Evolutionary conservation across 1,284 basidiomycete genomes (phyloP).

Genomic region (Malassezia japonica): DNA sequence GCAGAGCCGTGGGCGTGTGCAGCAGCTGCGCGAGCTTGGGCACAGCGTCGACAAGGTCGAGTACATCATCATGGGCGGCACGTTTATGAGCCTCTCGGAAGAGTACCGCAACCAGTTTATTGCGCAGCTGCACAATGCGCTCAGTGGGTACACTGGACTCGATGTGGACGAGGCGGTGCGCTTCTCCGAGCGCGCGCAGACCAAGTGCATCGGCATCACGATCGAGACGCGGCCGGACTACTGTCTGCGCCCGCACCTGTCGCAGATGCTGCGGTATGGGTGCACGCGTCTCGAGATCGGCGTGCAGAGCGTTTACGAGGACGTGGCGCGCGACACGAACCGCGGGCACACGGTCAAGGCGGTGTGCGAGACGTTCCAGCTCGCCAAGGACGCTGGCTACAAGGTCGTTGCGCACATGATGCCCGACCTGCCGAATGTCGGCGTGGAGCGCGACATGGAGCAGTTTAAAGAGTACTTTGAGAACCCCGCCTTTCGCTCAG

Average conservation of each 20-base stretch:
- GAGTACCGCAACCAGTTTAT: slow-evolving; percentile 88
- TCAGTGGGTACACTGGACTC: slow-evolving; percentile 79
- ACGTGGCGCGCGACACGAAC: slow-evolving; percentile 96
- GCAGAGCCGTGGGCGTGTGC: slow-evolving; percentile 85
- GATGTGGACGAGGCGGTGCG: slow-evolving; percentile 97
- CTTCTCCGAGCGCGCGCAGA: slow-evolving; percentile 91
- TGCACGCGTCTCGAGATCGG: slow-evolving; percentile 97
- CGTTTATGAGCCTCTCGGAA: slow-evolving; percentile 98
- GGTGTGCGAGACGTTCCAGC: slow-evolving; percentile 92
- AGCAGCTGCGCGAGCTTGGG: slow-evolving; percentile 85
- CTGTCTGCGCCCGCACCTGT: slow-evolving; percentile 90
- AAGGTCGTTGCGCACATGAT: slow-evolving; percentile 63
- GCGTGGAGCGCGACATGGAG: slow-evolving; percentile 90
- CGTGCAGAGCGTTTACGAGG: slow-evolving; percentile 97
- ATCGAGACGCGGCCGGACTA: slow-evolving; percentile 99
- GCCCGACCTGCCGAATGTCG: slow-evolving; percentile 77
- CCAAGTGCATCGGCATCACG: slow-evolving; percentile 97
- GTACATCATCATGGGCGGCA: slow-evolving; percentile 98
- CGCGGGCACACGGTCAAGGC: slow-evolving; percentile 90
- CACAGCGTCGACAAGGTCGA: slow-evolving; percentile 98
- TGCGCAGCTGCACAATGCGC: slow-evolving; percentile 90
- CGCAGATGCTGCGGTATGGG: slow-evolving; percentile 97
- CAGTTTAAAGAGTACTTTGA: slow-evolving; percentile 99
- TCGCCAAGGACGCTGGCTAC: slow-evolving; percentile 97
- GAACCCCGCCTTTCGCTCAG: slow-evolving; percentile 91